Base-by-base conservation (phyloP, 2,329 filamentous ascomycete species). In the Pyricularia sp. region DNA sequence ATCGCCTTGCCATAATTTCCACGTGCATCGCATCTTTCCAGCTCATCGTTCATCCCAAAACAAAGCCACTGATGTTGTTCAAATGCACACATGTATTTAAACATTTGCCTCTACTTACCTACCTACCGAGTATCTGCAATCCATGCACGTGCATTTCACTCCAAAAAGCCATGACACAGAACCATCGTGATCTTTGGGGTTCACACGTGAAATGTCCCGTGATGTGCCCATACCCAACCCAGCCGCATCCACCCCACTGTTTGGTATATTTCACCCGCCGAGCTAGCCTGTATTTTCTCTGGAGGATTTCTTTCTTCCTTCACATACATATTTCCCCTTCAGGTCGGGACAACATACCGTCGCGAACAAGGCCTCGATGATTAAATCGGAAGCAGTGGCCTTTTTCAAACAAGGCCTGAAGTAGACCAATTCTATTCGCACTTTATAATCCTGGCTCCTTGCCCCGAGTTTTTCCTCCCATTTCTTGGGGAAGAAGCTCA, bases 371-470 rank as follows among this genome's bases (percentile, higher is more conserved):
- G 36, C 66, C 33, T 59, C 66, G 66, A 55, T 33, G 42, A 31
- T 50, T 50, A 30, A 6, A 33, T 26, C 59, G 64, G 58, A 61
- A 61, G 12, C 73, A 68, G 74, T 81, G 81, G 78, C 81, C 79
- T 69, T 79, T 71, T 82, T 83, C 83, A 79, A 73, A 75, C 75
- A 75, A 75, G 76, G 77, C 76, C 79, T 78, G 84, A 87, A 86
- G 85, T 80, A 88, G 85, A 88, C 72, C 69, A 79, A 79, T 65
- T 64, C 68, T 58, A 50, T 73, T 55, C 20, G 83, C 84, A 82
- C 82, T 86, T 87, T 83, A 86, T 86, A 87, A 88, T 88, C 84
- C 83, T 80, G 79, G 79, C 78, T 78, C 66, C 58, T 68, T 68
- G 80, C 79, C 82, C 81, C 76, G 70, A 76, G 75, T 75, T 75